Evolutionary conservation across 257 asterid species (phyloP).

Genomic region (Sherardia arvensis): DNA sequence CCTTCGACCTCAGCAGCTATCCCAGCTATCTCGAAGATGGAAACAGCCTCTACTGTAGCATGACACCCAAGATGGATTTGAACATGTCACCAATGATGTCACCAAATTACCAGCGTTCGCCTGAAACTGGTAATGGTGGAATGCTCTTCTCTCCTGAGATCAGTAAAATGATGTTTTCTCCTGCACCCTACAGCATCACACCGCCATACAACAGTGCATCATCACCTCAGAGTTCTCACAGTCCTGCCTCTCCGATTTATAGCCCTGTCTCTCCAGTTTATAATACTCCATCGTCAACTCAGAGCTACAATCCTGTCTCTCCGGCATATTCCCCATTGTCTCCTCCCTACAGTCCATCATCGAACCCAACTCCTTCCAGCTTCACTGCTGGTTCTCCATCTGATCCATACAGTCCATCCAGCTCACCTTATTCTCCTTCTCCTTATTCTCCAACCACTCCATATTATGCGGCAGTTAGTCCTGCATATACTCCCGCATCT

Average conservation of each 20-base stretch:
- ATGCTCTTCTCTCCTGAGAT: constrained; percentile 12
- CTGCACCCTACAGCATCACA: constrained; percentile 73
- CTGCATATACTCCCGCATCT: constrained; percentile 78
- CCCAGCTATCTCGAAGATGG: constrained; percentile 89
- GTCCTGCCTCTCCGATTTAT: constrained; percentile 78
- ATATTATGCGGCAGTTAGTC: no score
- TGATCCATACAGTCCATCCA: constrained; percentile 87
- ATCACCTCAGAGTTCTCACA: constrained; percentile 9
- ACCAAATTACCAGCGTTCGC: constrained; percentile 74
- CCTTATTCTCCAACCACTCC: constrained; percentile 92
- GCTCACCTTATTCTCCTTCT: no score
- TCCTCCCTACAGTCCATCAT: constrained; percentile 84
- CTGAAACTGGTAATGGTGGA: constrained; percentile 60
- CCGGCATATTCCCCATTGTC: constrained; percentile 41
- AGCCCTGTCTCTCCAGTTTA: constrained; percentile 85
- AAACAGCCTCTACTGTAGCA: constrained; percentile 77
- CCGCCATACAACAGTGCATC: constrained; percentile 26
- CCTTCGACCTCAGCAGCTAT: constrained; percentile 62
- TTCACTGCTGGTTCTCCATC: constrained; percentile 85
- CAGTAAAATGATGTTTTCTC: constrained; percentile 36
- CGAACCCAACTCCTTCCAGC: no score
- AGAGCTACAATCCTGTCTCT: no score
- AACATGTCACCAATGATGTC: constrained; percentile 77
- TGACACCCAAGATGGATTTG: constrained; percentile 84
- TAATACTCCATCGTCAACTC: no score